Conservation (phyloP, 306 rosid species). For the Vigna trinervia region DNA sequence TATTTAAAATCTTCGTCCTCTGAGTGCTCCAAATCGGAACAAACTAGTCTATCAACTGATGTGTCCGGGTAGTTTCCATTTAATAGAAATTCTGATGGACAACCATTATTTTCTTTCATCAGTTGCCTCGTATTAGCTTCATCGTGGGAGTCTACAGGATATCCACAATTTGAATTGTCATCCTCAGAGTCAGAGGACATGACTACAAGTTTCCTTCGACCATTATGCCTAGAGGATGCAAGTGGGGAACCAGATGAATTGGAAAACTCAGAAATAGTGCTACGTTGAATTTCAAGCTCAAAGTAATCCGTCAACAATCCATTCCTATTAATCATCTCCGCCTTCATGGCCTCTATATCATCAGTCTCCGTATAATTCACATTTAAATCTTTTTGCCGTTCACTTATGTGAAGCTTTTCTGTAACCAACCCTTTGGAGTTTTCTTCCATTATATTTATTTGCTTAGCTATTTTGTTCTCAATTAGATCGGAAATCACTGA, state of each 20-base stretch:
- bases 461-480: constrained; percentile 65
- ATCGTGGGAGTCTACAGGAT: constrained; percentile 41
- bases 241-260: constrained; percentile 59
- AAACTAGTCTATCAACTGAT: constrained; percentile 47
- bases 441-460: constrained; percentile 59
- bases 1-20: constrained; percentile 48
- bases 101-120: constrained; percentile 42
- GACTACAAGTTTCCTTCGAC: constrained; percentile 71
- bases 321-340: constrained; percentile 76
- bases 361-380: constrained; percentile 48
- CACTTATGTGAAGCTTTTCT: constrained; percentile 51
- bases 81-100: constrained; percentile 45
- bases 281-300: constrained; percentile 63
- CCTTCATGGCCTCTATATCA: constrained; percentile 68
- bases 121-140: constrained; percentile 46
- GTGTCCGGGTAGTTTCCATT: constrained; percentile 48
- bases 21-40: constrained; percentile 53
- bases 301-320: constrained; percentile 59
- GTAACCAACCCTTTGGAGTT: constrained; percentile 49
- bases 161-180: constrained; percentile 47
- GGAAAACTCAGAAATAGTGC: constrained; percentile 55
- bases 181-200: constrained; percentile 95
- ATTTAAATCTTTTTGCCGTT: constrained; percentile 46
- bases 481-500: constrained; percentile 74
- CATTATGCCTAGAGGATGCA: constrained; percentile 48